Evolutionary conservation across 2,329 filamentous ascomycete genomes (phyloP).

Genomic region (Pseudocercospora macadamiae): DNA sequence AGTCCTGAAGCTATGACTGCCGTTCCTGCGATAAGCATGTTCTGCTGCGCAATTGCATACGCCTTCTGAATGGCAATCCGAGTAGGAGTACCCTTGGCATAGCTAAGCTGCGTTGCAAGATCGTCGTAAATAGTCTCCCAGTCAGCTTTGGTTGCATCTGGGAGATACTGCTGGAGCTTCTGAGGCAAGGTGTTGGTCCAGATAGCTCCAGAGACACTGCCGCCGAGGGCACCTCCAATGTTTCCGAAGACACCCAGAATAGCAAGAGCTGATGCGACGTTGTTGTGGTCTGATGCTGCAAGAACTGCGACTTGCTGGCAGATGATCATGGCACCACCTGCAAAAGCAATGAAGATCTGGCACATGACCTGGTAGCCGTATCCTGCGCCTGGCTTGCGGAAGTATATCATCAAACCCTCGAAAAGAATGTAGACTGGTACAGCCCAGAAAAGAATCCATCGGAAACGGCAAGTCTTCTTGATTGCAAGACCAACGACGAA

Average conservation of each 20-base stretch:
- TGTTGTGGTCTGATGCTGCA: constrained; percentile 38
- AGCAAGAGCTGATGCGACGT: constrained; percentile 41
- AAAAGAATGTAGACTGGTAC: constrained; percentile 39
- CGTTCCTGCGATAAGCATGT: constrained; percentile 45
- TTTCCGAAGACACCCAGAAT: constrained; percentile 38
- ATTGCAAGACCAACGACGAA: constrained; percentile 38
- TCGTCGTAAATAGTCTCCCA: constrained; percentile 42
- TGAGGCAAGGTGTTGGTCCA: constrained; percentile 37
- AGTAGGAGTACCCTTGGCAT: constrained; percentile 45
- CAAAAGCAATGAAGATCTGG: constrained; percentile 43
- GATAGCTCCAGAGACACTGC: constrained; percentile 38
- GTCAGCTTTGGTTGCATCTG: constrained; percentile 40
- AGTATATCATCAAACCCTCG: constrained; percentile 39
- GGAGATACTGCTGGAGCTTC: constrained; percentile 46
- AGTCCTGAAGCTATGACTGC: constrained; percentile 34
- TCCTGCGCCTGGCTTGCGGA: constrained; percentile 35
- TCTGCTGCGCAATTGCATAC: constrained; percentile 6
- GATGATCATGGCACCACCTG: constrained; percentile 35
- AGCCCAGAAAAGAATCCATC: constrained; percentile 35
- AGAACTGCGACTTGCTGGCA: constrained; percentile 41
- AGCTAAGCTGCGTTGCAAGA: constrained; percentile 43
- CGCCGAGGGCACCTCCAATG: constrained; percentile 41
- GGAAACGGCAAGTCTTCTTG: constrained; percentile 38
- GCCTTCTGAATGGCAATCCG: constrained; percentile 51
- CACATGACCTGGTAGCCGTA: constrained; percentile 45